Percentiles rank a stretch among this genome's conserved stretches.
phyloP scores from a whole-genome alignment of 257 asterid species.

The Capsicum baccatum region DNA sequence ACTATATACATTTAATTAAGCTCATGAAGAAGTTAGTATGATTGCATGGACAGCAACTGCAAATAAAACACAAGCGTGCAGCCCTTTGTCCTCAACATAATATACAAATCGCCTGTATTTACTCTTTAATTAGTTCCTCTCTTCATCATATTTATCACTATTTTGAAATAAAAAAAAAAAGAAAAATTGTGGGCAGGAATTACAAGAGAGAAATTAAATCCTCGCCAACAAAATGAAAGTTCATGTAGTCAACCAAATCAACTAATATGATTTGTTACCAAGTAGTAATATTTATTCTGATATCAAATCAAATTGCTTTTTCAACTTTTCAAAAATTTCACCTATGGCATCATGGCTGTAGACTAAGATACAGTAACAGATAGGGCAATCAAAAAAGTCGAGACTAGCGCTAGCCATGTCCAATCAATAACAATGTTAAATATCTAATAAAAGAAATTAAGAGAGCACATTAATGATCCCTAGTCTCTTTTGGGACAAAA shows the following conservation, averaged over 20 bases:
- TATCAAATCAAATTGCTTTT: background rate
- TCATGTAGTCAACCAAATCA: too few relatives aligned
- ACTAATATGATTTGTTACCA: background rate
- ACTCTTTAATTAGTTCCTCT: background rate
- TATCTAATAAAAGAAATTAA: too few relatives aligned
- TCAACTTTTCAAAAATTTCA: background rate
- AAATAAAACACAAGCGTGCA: conserved; percentile 37
- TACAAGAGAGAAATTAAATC: too few relatives aligned
- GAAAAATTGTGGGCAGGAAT: too few relatives aligned
- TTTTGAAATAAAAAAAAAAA: too few relatives aligned
- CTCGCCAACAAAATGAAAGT: too few relatives aligned
- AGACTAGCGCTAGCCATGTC: background rate
- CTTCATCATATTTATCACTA: background rate
- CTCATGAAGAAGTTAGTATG: conserved; percentile 17
- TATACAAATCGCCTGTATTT: background rate
- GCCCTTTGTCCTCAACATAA: conserved; percentile 28
- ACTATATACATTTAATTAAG: background rate
- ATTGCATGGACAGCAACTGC: conserved; percentile 31
- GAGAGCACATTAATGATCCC: background rate
- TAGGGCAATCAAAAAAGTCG: background rate
- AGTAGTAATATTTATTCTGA: background rate
- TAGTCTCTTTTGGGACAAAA: background rate
- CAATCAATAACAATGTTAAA: conserved; percentile 24
- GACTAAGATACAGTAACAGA: background rate
- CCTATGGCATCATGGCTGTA: background rate